These are phyloP conservation scores for Epichloe uncinata DNA, from an alignment of 2,329 filamentous ascomycete genomes.

Conservation along the genomic window DNA sequence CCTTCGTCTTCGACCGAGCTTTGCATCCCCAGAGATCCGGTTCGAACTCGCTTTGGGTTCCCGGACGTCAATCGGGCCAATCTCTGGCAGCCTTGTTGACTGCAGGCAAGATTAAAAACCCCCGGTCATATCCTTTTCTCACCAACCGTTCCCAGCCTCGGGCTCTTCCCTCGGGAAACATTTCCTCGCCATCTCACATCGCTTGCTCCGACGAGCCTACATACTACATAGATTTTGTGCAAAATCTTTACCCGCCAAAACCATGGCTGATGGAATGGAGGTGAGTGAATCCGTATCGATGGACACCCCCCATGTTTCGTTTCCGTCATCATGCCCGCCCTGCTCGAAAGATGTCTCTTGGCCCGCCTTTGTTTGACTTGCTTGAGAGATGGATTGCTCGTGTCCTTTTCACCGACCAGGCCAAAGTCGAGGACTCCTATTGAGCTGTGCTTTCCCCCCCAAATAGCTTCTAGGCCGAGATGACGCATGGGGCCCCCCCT, in stretches of 20 bases:
- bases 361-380: not conserved
- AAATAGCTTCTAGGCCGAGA: not conserved
- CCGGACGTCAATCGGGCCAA: not conserved
- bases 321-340: not conserved
- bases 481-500: not conserved
- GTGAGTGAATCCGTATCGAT: constrained; percentile 3
- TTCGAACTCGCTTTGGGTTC: no score
- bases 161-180: not conserved
- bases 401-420: not conserved
- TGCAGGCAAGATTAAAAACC: not conserved
- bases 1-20: not conserved
- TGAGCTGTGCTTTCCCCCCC: not conserved
- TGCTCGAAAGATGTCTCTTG: not conserved
- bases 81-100: not conserved
- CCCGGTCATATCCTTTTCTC: not conserved
- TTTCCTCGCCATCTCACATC: not conserved
- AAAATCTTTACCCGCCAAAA: not conserved
- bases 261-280: constrained; percentile 5
- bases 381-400: not conserved
- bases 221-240: not conserved
- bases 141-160: not conserved
- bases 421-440: not conserved
- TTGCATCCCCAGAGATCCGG: not conserved
- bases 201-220: not conserved
- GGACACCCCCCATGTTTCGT: not conserved